phyloP scores from a whole-genome alignment of 495 filamentous ascomycete species.

The Hypoxylon intermedium region DNA sequence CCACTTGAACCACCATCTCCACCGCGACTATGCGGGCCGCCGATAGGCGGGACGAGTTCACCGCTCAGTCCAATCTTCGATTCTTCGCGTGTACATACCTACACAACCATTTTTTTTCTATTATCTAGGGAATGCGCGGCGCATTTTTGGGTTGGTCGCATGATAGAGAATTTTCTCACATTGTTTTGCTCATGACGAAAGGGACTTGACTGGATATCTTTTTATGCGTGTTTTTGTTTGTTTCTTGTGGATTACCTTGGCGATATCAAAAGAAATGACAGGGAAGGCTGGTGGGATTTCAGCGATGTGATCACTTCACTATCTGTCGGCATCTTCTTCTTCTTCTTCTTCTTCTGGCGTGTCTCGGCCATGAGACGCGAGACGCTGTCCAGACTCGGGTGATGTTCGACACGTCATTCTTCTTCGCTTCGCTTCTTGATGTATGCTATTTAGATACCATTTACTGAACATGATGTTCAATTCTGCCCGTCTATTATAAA shows the following conservation, averaged over 20 bases:
- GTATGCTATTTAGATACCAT: conserved; percentile 29
- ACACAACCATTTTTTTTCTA: too few species aligned
- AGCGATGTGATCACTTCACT: too few species aligned
- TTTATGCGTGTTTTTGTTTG: neutral
- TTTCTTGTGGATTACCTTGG: neutral
- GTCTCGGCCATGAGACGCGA: neutral
- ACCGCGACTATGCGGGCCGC: conserved; percentile 31
- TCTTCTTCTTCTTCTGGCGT: neutral
- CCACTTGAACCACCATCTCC: conserved; percentile 35
- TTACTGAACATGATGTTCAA: conserved; percentile 27
- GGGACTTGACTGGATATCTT: neutral
- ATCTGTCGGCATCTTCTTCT: too few species aligned
- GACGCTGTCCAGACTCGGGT: conserved; percentile 1
- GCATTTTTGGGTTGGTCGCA: conserved; percentile 16
- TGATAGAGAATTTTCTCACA: conserved; percentile 14
- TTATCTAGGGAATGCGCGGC: conserved; percentile 19
- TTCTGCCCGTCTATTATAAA: neutral
- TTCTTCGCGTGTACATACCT: conserved; percentile 22
- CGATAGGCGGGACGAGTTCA: conserved; percentile 10
- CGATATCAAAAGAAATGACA: neutral
- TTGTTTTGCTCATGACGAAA: neutral
- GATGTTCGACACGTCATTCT: neutral
- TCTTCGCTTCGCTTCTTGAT: conserved; percentile 33
- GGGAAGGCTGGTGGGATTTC: too few species aligned
- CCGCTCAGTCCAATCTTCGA: conserved; percentile 1